Percentiles rank a stretch among this genome's conserved stretches.
phyloP scores from a whole-genome alignment of 2,329 filamentous ascomycete genomes.

The Tolypocladium tropicale region DNA sequence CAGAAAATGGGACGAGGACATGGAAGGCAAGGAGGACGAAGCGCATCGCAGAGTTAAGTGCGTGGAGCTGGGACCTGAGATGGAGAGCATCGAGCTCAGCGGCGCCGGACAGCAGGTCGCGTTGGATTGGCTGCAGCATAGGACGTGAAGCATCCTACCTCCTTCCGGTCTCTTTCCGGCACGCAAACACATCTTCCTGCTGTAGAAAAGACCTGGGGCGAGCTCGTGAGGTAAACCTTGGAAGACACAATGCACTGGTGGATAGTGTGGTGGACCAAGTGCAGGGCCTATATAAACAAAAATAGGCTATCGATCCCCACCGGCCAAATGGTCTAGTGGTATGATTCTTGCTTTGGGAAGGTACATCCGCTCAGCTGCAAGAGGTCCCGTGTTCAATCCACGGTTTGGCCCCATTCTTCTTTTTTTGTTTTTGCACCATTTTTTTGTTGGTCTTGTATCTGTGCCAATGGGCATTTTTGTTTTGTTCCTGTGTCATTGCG shows the following conservation, averaged over 20 bases:
- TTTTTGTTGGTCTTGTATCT: neutral
- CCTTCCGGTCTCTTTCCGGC: no score
- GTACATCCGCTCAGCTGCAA: slow-evolving; percentile 10
- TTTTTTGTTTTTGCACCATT: slow-evolving; percentile 3
- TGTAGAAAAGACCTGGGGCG: no score
- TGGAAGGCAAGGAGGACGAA: slow-evolving; percentile 21
- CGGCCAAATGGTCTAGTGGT: slow-evolving; percentile 22
- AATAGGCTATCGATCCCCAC: neutral
- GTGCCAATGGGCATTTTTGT: neutral
- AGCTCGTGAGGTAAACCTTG: no score
- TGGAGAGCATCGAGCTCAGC: slow-evolving; percentile 13
- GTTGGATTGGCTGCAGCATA: slow-evolving; percentile 18
- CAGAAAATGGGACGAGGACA: slow-evolving; percentile 28
- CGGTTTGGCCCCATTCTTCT: slow-evolving; percentile 11
- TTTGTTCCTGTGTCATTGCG: neutral
- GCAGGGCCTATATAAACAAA: neutral
- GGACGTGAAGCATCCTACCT: slow-evolving; percentile 4
- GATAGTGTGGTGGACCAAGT: no score
- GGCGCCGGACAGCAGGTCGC: slow-evolving; percentile 15
- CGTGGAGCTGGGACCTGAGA: slow-evolving; percentile 23
- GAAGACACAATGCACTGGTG: no score
- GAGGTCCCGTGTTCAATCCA: slow-evolving; percentile 24
- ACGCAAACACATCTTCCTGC: no score
- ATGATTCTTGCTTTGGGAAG: slow-evolving; percentile 23
- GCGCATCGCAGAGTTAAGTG: slow-evolving; percentile 26